A percentile compares a stretch with the other conserved stretches of the same genome.
phyloP scores from a whole-genome alignment of 192 early-diverging fungal species.

The Podila epigama region DNA sequence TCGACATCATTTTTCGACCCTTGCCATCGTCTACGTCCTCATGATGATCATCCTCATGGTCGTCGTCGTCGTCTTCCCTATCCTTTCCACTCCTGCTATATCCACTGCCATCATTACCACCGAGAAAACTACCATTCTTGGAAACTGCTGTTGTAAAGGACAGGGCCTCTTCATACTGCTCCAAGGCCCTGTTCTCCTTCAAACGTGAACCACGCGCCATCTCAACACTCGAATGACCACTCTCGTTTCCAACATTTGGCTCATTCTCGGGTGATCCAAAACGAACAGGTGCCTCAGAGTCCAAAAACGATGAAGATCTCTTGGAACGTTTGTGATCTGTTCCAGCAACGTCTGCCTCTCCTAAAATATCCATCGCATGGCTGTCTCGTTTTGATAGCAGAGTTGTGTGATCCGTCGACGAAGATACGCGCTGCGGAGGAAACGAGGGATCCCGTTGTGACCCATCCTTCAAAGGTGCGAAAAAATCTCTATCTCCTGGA shows the following conservation, averaged over 20 bases:
- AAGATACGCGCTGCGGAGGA: too few species aligned
- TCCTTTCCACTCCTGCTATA: background rate
- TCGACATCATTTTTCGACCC: too few species aligned
- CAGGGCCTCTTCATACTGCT: background rate
- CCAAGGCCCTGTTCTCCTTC: background rate
- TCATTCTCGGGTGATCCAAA: constrained; percentile 9
- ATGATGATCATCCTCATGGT: too few species aligned
- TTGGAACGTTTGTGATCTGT: constrained; percentile 7
- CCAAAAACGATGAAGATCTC: constrained; percentile 29
- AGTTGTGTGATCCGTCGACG: background rate
- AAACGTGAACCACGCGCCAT: background rate
- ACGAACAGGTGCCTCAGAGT: constrained; percentile 23
- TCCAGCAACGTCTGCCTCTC: background rate
- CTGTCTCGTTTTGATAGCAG: background rate
- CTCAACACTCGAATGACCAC: background rate
- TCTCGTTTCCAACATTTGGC: background rate
- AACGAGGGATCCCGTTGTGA: too few species aligned
- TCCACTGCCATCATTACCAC: background rate
- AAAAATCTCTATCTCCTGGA: background rate
- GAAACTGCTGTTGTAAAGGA: background rate
- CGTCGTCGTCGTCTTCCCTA: too few species aligned
- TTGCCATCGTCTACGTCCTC: too few species aligned
- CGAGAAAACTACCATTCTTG: background rate
- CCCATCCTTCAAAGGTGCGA: too few species aligned
- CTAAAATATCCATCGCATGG: constrained; percentile 7